Base-by-base conservation (phyloP, 108 stramenopile species). In the Phaeodactylum tricornutum region DNA sequence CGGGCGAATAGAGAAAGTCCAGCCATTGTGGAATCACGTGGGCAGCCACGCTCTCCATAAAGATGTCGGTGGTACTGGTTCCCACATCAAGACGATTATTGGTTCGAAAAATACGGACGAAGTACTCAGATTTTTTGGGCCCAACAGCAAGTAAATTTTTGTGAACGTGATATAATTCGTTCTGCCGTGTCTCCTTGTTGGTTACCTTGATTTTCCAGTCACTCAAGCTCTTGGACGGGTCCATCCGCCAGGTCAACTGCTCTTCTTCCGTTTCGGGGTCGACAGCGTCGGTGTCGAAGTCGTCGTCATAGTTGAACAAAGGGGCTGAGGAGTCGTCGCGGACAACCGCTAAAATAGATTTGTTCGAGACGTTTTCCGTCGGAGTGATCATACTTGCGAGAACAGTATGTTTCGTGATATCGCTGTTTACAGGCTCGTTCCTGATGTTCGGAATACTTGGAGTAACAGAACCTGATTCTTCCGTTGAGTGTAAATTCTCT, bases 141-240 rank as follows among this genome's bases (percentile, higher is more conserved):
- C 69, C 69, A 27, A 32, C 57, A 11, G 50, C 40, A 1, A 70
- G 38, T 9, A 63, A 43, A 17, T 50, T 54, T 23, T 58, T 57
- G 40, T 70, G 69, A 15, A 70, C 69, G 38, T 70, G 57, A 41
- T 70, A 70, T 6, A 4, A 20, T 34, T 43, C 44, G 21, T 20
- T 52, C 32, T 16, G 5, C 7, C 34, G 4, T 3, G 26, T 29
- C 27, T 72, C 64, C 14, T 47, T 56, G 3, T 65, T 72, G 11
- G 36, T 42, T 1, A 72, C 71, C 12, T 57, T 23, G 22, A 72
- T 57, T 0, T 64, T 61, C 71, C 71, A 72, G 38, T 72, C 71
- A 27, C 71, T 66, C 16, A 50, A 33, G 20, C 47, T 65, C 27
- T 40, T 19, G 23, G 43, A 15, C 0, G 69, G 69, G 43, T 71